Percentiles rank a stretch among this genome's conserved stretches.
Evolutionary conservation across 331 rosid species (phyloP).

Genomic region (Saraca asoca): DNA sequence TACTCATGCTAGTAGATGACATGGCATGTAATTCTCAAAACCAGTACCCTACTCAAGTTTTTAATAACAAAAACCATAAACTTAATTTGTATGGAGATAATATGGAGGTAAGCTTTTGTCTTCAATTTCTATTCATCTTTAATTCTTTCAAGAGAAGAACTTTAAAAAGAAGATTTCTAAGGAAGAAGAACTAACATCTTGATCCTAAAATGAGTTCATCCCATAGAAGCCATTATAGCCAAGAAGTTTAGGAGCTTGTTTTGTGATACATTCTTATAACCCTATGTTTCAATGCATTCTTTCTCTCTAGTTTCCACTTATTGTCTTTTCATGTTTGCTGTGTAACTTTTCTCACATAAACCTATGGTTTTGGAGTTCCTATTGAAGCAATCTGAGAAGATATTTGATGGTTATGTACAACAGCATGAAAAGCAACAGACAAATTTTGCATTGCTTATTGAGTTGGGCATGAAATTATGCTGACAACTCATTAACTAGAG

Average conservation of each 20-base stretch:
- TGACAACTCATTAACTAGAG: constrained; percentile 27
- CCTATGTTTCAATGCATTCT: constrained; percentile 14
- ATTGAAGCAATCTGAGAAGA: constrained; percentile 73
- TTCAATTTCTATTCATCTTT: constrained; percentile 6
- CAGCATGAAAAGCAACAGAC: constrained; percentile 71
- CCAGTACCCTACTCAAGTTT: constrained; percentile 93
- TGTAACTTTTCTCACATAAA: constrained; percentile 79
- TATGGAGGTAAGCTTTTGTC: constrained; percentile 68
- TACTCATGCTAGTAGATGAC: constrained; percentile 98
- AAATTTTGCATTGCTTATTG: constrained; percentile 87
- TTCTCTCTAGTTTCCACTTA: constrained; percentile 22
- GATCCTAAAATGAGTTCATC: constrained; percentile 62
- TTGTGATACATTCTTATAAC: constrained; percentile 20
- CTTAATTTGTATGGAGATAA: constrained; percentile 94
- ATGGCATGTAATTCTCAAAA: constrained; percentile 97
- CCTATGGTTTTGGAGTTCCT: constrained; percentile 84
- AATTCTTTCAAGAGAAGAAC: neutral
- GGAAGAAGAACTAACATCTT: constrained; percentile 48
- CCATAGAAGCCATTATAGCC: constrained; percentile 70
- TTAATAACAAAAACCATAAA: constrained; percentile 90
- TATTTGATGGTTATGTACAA: constrained; percentile 62
- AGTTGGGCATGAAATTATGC: constrained; percentile 74
- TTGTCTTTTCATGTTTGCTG: constrained; percentile 19
- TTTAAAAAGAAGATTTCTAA: too few relatives aligned
- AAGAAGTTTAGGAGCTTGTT: constrained; percentile 63